These are phyloP conservation scores for Sisymbrium altissimum DNA, from an alignment of 345 rosid species.

Conservation along the genomic window DNA sequence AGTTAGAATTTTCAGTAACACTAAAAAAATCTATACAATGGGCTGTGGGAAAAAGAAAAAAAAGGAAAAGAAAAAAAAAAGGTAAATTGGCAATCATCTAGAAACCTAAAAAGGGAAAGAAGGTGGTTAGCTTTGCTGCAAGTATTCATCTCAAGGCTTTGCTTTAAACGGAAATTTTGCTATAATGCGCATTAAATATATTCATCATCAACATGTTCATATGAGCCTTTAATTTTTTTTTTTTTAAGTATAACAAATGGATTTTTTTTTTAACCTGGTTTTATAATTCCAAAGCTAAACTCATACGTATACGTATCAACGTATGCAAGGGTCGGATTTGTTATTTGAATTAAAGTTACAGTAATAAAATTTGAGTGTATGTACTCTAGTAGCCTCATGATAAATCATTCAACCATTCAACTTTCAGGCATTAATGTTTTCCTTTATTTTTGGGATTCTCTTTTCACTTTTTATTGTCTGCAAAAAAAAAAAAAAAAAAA, in stretches of 20 bases:
- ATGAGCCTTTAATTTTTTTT: too few relatives aligned
- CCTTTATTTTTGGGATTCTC: background rate
- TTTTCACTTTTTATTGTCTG: background rate
- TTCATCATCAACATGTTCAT: background rate
- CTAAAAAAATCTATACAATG: too few relatives aligned
- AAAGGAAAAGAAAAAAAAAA: too few relatives aligned
- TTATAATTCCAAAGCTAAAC: too few relatives aligned
- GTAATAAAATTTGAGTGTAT: background rate
- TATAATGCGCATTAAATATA: background rate
- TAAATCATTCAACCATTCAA: background rate
- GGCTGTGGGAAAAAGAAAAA: too few relatives aligned
- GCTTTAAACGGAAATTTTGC: conserved; percentile 16
- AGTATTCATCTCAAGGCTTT: conserved; percentile 19
- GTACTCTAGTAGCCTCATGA: background rate
- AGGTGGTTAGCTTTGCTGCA: conserved; percentile 21
- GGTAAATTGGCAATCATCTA: conserved; percentile 4
- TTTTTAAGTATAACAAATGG: too few relatives aligned
- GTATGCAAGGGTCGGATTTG: background rate
- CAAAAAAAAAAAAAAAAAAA: background rate
- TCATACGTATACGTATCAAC: too few relatives aligned
- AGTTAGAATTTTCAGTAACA: too few relatives aligned
- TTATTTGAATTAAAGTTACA: background rate
- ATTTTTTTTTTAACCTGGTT: too few relatives aligned
- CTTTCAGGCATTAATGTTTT: background rate
- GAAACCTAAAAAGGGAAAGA: conserved; percentile 3